phyloP scores from a whole-genome alignment of 129 eudicot genomes.

The Dittrichia graveolens region DNA sequence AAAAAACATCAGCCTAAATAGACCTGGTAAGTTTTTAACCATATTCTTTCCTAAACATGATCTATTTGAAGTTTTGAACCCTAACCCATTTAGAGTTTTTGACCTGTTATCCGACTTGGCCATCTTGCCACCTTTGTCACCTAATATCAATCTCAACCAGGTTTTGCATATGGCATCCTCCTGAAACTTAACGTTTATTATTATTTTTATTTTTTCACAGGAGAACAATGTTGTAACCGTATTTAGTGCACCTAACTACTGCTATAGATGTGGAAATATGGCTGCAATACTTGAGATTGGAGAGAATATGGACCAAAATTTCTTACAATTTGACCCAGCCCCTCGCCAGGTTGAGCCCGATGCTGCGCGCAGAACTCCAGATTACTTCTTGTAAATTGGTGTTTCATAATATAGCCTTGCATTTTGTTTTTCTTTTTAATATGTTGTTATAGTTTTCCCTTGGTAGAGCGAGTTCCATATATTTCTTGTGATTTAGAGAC shows the following conservation, averaged over 20 bases:
- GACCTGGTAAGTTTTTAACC: background rate
- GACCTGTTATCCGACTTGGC: background rate
- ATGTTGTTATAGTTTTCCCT: constrained; percentile 31
- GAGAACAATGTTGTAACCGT: constrained; percentile 46
- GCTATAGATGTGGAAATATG: constrained; percentile 55
- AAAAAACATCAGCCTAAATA: background rate
- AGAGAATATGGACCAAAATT: constrained; percentile 60
- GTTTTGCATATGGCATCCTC: background rate
- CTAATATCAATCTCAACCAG: constrained; percentile 1
- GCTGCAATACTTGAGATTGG: constrained; percentile 53
- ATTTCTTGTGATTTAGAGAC: constrained; percentile 21
- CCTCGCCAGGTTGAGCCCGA: constrained; percentile 55
- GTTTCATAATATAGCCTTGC: constrained; percentile 18
- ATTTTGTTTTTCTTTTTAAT: background rate
- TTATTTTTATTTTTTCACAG: constrained; percentile 10
- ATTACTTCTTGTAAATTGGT: constrained; percentile 49
- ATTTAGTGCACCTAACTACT: constrained; percentile 53
- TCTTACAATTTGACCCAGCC: constrained; percentile 68
- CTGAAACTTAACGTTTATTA: background rate
- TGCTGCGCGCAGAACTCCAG: constrained; percentile 53
- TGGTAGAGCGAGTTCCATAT: constrained; percentile 6
- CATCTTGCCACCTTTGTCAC: background rate
- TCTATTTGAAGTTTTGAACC: background rate
- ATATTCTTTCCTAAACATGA: background rate
- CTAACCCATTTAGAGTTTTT: background rate